Evolutionary conservation across 2,329 filamentous ascomycete genomes (phyloP).

Genomic region (Colletotrichum cuscutae): DNA sequence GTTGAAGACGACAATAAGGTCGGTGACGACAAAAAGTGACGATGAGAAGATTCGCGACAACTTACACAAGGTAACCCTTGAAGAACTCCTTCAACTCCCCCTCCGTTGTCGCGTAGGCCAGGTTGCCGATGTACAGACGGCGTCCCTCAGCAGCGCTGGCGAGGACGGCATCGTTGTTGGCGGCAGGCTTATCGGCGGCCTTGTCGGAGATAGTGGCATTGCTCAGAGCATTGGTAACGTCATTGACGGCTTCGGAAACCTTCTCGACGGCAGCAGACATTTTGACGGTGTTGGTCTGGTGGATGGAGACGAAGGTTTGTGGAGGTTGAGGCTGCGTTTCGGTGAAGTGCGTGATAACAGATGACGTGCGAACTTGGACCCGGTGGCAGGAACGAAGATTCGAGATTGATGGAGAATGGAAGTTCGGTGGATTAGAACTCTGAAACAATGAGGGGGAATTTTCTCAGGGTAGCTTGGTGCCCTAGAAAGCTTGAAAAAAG

Average conservation of each 20-base stretch:
- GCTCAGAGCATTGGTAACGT: conserved; percentile 79
- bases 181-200: conserved; percentile 56
- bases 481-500: conserved; percentile 70
- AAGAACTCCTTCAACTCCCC: conserved; percentile 99
- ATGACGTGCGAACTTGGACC: conserved; percentile 54
- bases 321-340: conserved; percentile 44
- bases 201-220: conserved; percentile 75
- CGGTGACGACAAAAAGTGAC: background rate
- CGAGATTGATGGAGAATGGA: conserved; percentile 52
- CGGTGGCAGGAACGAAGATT: conserved; percentile 54
- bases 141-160: conserved; percentile 98
- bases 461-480: conserved; percentile 88
- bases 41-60: conserved; percentile 44
- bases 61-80: conserved; percentile 99
- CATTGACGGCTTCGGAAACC: conserved; percentile 76
- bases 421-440: conserved; percentile 68
- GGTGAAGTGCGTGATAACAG: conserved; percentile 59
- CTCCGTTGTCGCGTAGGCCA: conserved; percentile 99
- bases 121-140: conserved; percentile 99
- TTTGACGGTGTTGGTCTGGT: conserved; percentile 60
- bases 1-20: background rate
- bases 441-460: conserved; percentile 76
- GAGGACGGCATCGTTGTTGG: conserved; percentile 89
- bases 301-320: conserved; percentile 47
- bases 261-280: conserved; percentile 90